phyloP scores from a whole-genome alignment of 1,284 basidiomycete species.

The Trichosporon ovoides region DNA sequence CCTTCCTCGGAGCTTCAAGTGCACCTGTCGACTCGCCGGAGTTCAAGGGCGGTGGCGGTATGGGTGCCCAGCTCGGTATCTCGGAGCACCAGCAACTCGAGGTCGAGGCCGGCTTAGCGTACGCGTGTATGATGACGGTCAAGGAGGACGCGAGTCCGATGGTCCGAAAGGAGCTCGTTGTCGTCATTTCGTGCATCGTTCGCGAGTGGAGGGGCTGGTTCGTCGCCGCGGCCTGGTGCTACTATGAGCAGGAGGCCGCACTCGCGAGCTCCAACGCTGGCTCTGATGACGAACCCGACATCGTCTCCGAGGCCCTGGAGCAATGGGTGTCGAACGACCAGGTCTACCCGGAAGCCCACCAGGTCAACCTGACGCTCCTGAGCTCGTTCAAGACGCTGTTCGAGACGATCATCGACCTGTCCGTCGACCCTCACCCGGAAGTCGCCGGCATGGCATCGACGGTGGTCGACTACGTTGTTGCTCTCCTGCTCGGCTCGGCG shows the following conservation, averaged over 20 bases:
- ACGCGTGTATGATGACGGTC: slow-evolving; percentile 59
- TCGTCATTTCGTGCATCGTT: slow-evolving; percentile 86
- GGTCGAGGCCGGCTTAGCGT: slow-evolving; percentile 56
- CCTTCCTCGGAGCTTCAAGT: slow-evolving; percentile 85
- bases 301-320: slow-evolving; percentile 64
- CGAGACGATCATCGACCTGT: slow-evolving; percentile 80
- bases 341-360: slow-evolving; percentile 58
- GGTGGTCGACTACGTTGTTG: slow-evolving; percentile 86
- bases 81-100: slow-evolving; percentile 64
- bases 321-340: slow-evolving; percentile 62
- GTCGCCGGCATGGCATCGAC: slow-evolving; percentile 86
- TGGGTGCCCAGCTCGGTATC: slow-evolving; percentile 74
- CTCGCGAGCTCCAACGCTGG: slow-evolving; percentile 53
- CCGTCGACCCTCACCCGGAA: slow-evolving; percentile 87
- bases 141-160: slow-evolving; percentile 94
- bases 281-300: slow-evolving; percentile 26
- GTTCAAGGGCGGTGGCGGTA: slow-evolving; percentile 74
- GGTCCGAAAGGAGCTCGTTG: slow-evolving; percentile 89
- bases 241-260: slow-evolving; percentile 68
- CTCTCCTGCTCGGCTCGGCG: slow-evolving; percentile 79
- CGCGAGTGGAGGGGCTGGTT: slow-evolving; percentile 96
- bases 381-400: slow-evolving; percentile 92
- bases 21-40: slow-evolving; percentile 56
- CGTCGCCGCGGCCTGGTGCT: slow-evolving; percentile 90
- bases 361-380: slow-evolving; percentile 75